Conservation (phyloP, 192 early-diverging fungal species). For the Allomyces javanicus region DNA sequence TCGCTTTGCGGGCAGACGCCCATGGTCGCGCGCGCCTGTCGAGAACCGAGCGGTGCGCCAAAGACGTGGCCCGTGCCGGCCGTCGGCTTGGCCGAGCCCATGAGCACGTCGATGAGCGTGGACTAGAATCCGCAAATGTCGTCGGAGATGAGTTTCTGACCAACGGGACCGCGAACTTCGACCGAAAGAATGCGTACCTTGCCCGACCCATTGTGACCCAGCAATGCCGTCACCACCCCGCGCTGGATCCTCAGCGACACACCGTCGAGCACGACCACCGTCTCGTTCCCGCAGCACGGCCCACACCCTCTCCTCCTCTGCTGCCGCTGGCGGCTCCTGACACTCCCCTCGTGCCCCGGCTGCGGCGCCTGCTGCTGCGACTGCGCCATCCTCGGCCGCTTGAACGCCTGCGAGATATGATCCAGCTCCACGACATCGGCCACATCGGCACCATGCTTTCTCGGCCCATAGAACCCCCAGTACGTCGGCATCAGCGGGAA, state of each 20-base stretch:
- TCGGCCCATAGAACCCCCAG: neutral
- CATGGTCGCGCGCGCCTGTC: neutral
- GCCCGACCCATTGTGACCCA: slow-evolving; percentile 5
- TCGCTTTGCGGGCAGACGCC: neutral
- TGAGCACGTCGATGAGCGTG: slow-evolving; percentile 2
- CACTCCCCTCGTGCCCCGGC: no score
- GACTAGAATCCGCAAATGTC: neutral
- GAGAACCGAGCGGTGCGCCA: neutral
- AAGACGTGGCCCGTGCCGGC: neutral
- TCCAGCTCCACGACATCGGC: no score
- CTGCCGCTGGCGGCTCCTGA: no score
- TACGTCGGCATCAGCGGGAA: neutral
- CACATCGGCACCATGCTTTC: no score
- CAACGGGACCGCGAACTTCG: no score
- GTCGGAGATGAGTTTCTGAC: no score
- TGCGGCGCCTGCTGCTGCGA: no score
- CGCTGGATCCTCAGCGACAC: neutral
- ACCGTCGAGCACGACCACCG: neutral
- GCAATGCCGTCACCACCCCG: neutral
- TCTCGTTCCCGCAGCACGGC: no score
- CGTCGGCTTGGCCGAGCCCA: neutral
- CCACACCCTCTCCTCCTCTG: no score
- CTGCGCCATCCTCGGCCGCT: no score
- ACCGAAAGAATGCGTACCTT: neutral
- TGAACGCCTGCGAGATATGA: no score